Evolutionary conservation across 257 asterid species (phyloP).

Genomic region (Plantago major): DNA sequence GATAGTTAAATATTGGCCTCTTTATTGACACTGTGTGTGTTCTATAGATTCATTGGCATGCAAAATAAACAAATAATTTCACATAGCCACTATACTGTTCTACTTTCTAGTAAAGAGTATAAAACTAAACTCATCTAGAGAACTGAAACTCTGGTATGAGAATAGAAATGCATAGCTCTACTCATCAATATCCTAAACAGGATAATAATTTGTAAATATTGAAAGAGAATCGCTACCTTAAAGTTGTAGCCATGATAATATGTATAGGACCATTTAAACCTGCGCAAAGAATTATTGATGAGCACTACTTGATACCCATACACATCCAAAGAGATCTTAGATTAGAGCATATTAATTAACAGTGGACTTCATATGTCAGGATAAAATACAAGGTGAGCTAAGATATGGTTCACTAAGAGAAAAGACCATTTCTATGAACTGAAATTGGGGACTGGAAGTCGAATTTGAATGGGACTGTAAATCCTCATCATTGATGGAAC

Average conservation of each 20-base stretch:
- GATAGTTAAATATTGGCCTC: not conserved
- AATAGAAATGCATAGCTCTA: not conserved
- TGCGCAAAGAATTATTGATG: conserved; percentile 18
- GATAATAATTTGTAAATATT: not conserved
- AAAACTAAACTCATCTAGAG: too few relatives aligned
- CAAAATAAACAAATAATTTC: not conserved
- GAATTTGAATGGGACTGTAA: not conserved
- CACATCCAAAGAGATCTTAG: not conserved
- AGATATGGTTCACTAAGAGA: not conserved
- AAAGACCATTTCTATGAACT: not conserved
- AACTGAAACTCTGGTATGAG: not conserved
- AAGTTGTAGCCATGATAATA: conserved; percentile 31
- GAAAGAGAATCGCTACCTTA: conserved; percentile 25
- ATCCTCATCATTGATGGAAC: not conserved
- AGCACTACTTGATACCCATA: not conserved
- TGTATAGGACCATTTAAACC: conserved; percentile 47
- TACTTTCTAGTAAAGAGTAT: not conserved
- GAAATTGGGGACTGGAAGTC: not conserved
- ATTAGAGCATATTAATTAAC: not conserved
- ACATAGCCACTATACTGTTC: not conserved
- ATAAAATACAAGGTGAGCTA: not conserved
- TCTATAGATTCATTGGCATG: not conserved
- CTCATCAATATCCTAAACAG: not conserved
- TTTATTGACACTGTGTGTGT: not conserved
- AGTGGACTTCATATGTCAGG: not conserved